These are phyloP conservation scores for Trichoderma sp. DNA, from an alignment of 2,329 filamentous ascomycete genomes.

Conservation along the genomic window DNA sequence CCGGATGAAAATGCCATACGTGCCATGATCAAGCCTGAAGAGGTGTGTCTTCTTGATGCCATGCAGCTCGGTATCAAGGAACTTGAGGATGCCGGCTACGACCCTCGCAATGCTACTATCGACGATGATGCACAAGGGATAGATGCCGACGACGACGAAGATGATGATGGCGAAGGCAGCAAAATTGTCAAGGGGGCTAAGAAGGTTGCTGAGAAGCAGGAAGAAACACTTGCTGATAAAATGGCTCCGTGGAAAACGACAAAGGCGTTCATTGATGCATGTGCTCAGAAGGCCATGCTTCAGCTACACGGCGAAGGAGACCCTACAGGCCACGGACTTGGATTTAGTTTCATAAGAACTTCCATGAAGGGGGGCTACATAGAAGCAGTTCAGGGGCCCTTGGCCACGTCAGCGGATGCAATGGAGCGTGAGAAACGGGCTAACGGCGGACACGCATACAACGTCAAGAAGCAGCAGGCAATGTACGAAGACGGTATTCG, in stretches of 20 bases:
- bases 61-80: slow-evolving; percentile 96
- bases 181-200: slow-evolving; percentile 41
- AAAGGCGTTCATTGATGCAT: slow-evolving; percentile 93
- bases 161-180: slow-evolving; percentile 45
- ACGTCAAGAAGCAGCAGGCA: slow-evolving; percentile 89
- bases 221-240: slow-evolving; percentile 78
- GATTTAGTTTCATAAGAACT: slow-evolving; percentile 95
- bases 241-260: slow-evolving; percentile 96
- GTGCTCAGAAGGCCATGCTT: slow-evolving; percentile 94
- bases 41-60: slow-evolving; percentile 88
- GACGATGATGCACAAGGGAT: slow-evolving; percentile 65
- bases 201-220: slow-evolving; percentile 48
- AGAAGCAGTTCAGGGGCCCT: slow-evolving; percentile 69
- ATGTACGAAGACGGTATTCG: slow-evolving; percentile 90
- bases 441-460: slow-evolving; percentile 94
- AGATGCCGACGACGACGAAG: slow-evolving; percentile 56
- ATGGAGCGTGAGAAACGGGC: slow-evolving; percentile 84
- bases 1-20: slow-evolving; percentile 81
- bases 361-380: slow-evolving; percentile 98
- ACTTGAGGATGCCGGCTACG: slow-evolving; percentile 86
- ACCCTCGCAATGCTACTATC: slow-evolving; percentile 57
- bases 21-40: slow-evolving; percentile 89
- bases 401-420: slow-evolving; percentile 73
- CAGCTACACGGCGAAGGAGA: slow-evolving; percentile 92
- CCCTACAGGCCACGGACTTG: slow-evolving; percentile 87